Evolutionary conservation across 257 asterid genomes (phyloP), one percentile per base, ranked within the genome.

Genomic region (Thymus quinquecostatus): DNA sequence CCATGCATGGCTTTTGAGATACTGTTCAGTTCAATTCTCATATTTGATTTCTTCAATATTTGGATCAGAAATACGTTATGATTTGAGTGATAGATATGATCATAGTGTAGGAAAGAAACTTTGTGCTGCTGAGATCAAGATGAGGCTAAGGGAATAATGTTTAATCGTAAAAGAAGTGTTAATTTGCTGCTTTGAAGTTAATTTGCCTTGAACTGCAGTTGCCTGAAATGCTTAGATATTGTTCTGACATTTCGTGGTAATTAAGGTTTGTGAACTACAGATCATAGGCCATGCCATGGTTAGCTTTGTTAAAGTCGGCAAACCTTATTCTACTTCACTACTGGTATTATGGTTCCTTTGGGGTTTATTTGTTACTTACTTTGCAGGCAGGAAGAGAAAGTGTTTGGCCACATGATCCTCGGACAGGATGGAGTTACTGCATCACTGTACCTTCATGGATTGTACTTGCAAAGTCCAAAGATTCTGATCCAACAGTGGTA

Each of bases 401-500:
- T 73, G 80, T 87, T 69, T 92, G 98, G 99, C 98, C 98, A 47
- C 98, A 95, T 79, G 98, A 92, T 79, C 97, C 93, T 74, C 91
- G 74, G 61, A 77, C 96, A 4, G 99, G 99, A 44, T 95, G 99
- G 99, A 92, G 99, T 87, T 92, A 89, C 79, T 92, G 98, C 64
- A 84, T 95, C 68, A 86, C 88, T 49, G 78, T 95, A 75, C 98
- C 99, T 54, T 95, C 99, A 50, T 92, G 99, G 99, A 89, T 87
- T 62, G 91, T 86, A 69, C 91, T 87, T 69, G 96, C 99, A 67
- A 92, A 95, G 77, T 86, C 99, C n/a, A 84, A 79, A 82, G 96
- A 92, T 80, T 88, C 99, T 60, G 99, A 92, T 63, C 95, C 98
- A 32, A 80, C 88, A 70, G 99, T 95, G 98, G 99, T 95, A 92